phyloP scores from a whole-genome alignment of 2,329 filamentous ascomycete genomes.

The Diaporthe sp. region DNA sequence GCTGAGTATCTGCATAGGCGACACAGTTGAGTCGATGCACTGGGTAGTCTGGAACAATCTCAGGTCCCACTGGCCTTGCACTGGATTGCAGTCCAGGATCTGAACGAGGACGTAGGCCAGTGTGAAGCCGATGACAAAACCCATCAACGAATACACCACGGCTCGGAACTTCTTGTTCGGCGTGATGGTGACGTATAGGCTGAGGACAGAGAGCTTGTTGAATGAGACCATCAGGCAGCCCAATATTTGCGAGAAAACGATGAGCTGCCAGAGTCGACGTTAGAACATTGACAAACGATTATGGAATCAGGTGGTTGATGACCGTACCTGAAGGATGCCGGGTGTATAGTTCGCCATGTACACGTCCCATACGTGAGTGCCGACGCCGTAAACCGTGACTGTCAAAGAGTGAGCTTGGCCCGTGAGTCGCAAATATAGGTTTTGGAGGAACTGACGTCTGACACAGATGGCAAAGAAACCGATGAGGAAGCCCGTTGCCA shows the following conservation, averaged over 20 bases:
- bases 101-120: background rate
- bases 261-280: background rate
- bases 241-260: background rate
- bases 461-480: background rate
- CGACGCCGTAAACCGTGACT: background rate
- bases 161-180: background rate
- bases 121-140: background rate
- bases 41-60: too few relatives aligned
- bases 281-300: background rate
- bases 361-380: background rate
- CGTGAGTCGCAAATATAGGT: background rate
- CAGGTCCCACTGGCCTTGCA: background rate
- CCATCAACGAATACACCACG: background rate
- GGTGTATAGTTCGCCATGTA: background rate
- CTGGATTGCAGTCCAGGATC: background rate
- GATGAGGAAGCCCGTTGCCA: background rate
- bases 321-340: background rate
- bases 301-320: fast-evolving
- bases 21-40: background rate
- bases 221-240: background rate
- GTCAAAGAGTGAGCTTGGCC: background rate
- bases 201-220: background rate
- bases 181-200: background rate
- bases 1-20: background rate
- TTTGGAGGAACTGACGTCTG: background rate